Base-by-base conservation (phyloP, 345 rosid species). In the Carallia brachiata region DNA sequence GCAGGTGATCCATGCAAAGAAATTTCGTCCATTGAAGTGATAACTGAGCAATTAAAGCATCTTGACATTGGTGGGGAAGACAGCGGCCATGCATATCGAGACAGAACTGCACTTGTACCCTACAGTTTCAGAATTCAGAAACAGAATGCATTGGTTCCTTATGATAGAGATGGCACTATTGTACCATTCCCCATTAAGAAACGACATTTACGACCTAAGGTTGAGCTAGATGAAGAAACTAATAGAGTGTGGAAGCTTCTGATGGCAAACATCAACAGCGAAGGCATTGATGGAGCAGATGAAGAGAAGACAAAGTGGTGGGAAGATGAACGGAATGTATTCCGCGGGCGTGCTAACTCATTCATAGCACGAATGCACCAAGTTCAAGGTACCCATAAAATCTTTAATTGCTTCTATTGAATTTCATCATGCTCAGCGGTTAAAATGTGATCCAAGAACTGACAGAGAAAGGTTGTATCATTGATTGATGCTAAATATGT, bases 101-200 rank as follows among this genome's bases (percentile, higher is more conserved):
- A 82, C 72, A 78, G 67, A 61, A 80, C 76, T 69, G 89, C 93
- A 63, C 79, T 94, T 61, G 78, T 87, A 58, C 90, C 91, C 60
- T 84, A 81, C 72, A 5, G 18, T 60, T 6, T 52, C 18, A n/a
- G 12, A 39, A 61, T 52, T 53, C 27, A 70, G 15, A 67, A 62
- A 37, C 67, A 47, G 39, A 70, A 61, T 31, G 75, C 67, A 19
- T 40, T 76, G 52, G 70, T 76, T 30, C 66, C 61, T 19, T 61
- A 60, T 37, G 61, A 48, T 56, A 48, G 70, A 18, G 69, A 67
- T 28, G 76, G 65, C 23, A 71, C 69, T 37, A 6, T 77, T 36
- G 55, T 71, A 62, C 77, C 77, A 12, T 62, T n/a, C 52, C 60
- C 66, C 36, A 39, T 71, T 28, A 77, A 68, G 36, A 71, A 56